Conservation (phyloP, 306 rosid species). For the Quercus variabilis region DNA sequence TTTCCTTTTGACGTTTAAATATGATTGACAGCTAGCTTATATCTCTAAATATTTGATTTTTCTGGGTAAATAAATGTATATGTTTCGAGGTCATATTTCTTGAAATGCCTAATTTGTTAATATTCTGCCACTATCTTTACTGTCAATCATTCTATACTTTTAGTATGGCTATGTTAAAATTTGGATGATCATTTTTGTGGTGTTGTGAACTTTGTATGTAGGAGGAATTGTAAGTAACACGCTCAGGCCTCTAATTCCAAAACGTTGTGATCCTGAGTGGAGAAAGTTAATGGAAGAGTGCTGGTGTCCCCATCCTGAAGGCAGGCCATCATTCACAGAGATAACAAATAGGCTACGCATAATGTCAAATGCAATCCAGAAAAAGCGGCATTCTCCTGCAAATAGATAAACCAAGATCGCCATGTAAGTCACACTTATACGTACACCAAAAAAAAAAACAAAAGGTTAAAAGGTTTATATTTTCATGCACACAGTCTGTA, state of each 20-base stretch:
- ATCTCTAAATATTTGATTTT: no score
- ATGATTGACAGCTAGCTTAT: not conserved
- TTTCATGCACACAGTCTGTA: not conserved
- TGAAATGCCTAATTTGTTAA: not conserved
- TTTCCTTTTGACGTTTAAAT: not conserved
- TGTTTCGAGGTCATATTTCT: not conserved
- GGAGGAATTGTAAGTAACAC: constrained; percentile 91
- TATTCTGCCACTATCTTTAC: not conserved
- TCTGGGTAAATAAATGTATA: no score
- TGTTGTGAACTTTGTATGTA: constrained; percentile 23
- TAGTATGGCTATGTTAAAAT: not conserved
- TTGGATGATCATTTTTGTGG: constrained; percentile 15
- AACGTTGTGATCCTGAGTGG: constrained; percentile 85
- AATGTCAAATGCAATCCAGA: constrained; percentile 61
- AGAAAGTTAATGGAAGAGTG: constrained; percentile 82
- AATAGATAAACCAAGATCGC: constrained; percentile 25
- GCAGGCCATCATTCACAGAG: constrained; percentile 77
- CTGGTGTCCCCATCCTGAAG: constrained; percentile 78
- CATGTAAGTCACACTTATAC: constrained; percentile 28
- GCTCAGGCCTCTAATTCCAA: constrained; percentile 83
- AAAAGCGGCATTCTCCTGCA: constrained; percentile 38
- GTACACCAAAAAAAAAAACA: constrained; percentile 1
- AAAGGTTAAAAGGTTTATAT: not conserved
- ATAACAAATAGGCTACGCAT: constrained; percentile 61
- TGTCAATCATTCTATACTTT: not conserved